Base-by-base conservation (phyloP, 2,329 filamentous ascomycete species). In the Gremmenia infestans region DNA sequence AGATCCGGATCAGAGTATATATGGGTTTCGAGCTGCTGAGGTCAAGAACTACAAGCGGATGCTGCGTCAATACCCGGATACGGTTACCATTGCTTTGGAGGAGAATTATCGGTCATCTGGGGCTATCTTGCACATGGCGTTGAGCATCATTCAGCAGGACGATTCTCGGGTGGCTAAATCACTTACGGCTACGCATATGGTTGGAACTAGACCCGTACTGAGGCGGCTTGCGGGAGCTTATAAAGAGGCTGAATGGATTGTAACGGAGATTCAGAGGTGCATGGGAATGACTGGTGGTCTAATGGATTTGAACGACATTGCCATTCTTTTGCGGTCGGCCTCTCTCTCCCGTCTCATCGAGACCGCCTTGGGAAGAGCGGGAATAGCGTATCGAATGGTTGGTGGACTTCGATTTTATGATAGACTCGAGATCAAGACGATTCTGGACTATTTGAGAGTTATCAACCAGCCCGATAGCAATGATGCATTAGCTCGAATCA, bases 1-100 rank as follows among this genome's bases (percentile, higher is more conserved):
- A 36, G 93, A 99, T 69, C 93, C 94, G 0, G 94, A 99, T 70
- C 93, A 99, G 72, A 97, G 92, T 70, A 99, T 99, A 55, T 99
- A 97, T 70, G 90, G 93, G 19, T 99, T 95, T 79, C 86, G 93
- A 19, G 92, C 91, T 7, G 93, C 94, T 9, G 93, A 99, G 71
- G 90, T 93, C 63, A 87, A 87, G 69, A 99, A 97, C 65, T 78
- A 97, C 48, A 82, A 83, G 61, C 84, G 88, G 2, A 85, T 99
- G 77, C 81, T 91, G 52, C 76, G 77, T 43, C 85, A 90, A 56
- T 97, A 88, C 67, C 86, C 86, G 0, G 81, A 87, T 25, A 94
- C 91, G 0, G 81, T 91, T 4, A 87, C 94, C 56, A 84, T 97
- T 46, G 85, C 93, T 5, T 77, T 99, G 2, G 89, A 97, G 68